Base-by-base conservation (phyloP, 2,329 filamentous ascomycete species). In the Fusarium nematophilum region DNA sequence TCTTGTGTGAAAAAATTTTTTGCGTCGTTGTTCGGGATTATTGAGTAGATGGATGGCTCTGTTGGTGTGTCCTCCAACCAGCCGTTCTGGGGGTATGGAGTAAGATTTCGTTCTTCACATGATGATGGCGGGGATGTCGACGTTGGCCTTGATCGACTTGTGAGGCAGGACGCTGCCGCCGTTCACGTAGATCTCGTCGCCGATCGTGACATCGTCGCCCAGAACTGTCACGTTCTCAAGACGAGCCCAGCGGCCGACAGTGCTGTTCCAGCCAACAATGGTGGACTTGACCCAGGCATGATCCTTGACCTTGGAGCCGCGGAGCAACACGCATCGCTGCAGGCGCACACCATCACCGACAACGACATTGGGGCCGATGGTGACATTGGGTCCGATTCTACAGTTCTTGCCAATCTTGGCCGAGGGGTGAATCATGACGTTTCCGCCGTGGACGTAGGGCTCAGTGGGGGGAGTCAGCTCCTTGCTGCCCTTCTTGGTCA, bases 251-350 rank as follows among this genome's bases (percentile, higher is more conserved):
- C 90, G 91, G 73, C 94, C 94, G 53, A 99, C 92, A 29, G 88
- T 90, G 82, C 92, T 96, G 85, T 97, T 97, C 94, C 94, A 99
- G 72, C 94, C 94, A 47, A 98, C 93, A 76, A 99, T 98, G 70
- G 94, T 95, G 75, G 91, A 96, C 88, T 98, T 98, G 77, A 99
- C 87, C 94, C 94, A 98, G 40, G 95, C 95, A 76, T 99, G 94
- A 75, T 99, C 95, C 86, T 97, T 97, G 79, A 97, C 90, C 82
- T 96, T 97, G 79, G 90, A 92, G 71, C 92, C 91, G 60, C 90
- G 86, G 64, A 99, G 85, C 52, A 99, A 80, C 18, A 98, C 95
- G 72, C 91, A 97, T 70, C 95, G 89, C 80, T 98, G 94, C 65
- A 99, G 85, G 68, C 94, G 88, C 34, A 97, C 95, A 73, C 94